These are phyloP conservation scores for Modicella reniformis DNA, from an alignment of 371 early-diverging fungal genomes.

Conservation along the genomic window DNA sequence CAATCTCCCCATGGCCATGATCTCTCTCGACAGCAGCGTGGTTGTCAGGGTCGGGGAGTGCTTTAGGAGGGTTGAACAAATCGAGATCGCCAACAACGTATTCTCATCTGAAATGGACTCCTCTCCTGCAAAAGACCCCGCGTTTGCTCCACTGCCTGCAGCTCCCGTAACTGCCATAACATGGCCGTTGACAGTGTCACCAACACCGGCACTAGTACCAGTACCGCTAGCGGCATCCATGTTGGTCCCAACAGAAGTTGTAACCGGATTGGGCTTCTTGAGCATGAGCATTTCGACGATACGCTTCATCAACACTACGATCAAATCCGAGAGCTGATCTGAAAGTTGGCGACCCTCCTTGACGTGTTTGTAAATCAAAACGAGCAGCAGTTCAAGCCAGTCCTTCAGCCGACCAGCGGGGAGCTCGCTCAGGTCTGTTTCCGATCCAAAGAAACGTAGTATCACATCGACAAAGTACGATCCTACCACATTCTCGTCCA, in stretches of 20 bases:
- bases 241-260: background rate
- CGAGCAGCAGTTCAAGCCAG: constrained; percentile 67
- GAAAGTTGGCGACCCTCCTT: constrained; percentile 49
- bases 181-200: no score
- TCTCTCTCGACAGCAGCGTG: constrained; percentile 68
- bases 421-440: constrained; percentile 37
- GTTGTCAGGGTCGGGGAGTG: constrained; percentile 71
- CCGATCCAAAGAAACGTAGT: constrained; percentile 51
- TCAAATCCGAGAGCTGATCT: constrained; percentile 44
- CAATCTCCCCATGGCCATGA: constrained; percentile 65
- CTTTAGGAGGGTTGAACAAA: constrained; percentile 63
- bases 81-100: constrained; percentile 64
- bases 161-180: constrained; percentile 5
- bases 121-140: constrained; percentile 17
- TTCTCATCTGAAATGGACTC: constrained; percentile 70
- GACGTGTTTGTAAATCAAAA: constrained; percentile 68
- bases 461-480: constrained; percentile 55
- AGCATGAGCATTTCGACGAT: constrained; percentile 48
- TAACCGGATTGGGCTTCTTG: constrained; percentile 48
- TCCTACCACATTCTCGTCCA: constrained; percentile 46
- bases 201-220: constrained; percentile 1
- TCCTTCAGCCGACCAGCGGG: constrained; percentile 54
- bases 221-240: background rate
- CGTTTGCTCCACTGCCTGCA: background rate
- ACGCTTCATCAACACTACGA: constrained; percentile 47